Base-by-base conservation (phyloP, 345 rosid species). In the Lenwebbia sp. region DNA sequence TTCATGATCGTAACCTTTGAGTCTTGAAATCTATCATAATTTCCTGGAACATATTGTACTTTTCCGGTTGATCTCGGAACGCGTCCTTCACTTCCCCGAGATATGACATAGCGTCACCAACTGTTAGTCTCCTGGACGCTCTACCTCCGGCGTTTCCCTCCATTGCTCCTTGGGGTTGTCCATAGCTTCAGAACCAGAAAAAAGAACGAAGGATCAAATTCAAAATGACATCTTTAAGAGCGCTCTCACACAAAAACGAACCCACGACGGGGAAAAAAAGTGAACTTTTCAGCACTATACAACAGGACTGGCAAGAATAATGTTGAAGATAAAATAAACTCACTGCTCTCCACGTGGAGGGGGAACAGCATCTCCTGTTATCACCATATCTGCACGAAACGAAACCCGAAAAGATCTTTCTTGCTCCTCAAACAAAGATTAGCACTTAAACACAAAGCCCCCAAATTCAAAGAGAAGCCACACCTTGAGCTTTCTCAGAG, bases 11-110 rank as follows among this genome's bases (percentile, higher is more conserved):
- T 85, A 95, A 95, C 99, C 98, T 91, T 87, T 95, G 98, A 51
- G 95, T 96, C 91, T 95, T 94, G 85, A 97, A 97, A 90, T 97
- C 98, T 86, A 93, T 96, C 99, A 96, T 93, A 91, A 95, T 94
- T 86, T 94, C 98, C 86, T 93, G 92, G 84, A 96, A 96, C 91
- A 54, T 92, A 49, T 95, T 94, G 84, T 95, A 95, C 90, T 95
- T 96, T 85, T 93, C 99, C 88, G 91, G 93, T 86, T 96, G 93
- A 86, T 95, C 95, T 87, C 92, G 97, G 91, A 96, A 95, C 95
- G 91, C 95, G 87, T 95, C 98, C 88, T 93, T 95, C 54, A 96
- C 97, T 90, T 92, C 90, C 89, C 93, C 95, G 50, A 96, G 90
- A 91, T 95, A 96, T 1, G 93, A 85, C 85, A 95, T 87, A 82